Evolutionary conservation across 2,329 filamentous ascomycete genomes (phyloP).

Genomic region (Aspergillus sclerotialis): DNA sequence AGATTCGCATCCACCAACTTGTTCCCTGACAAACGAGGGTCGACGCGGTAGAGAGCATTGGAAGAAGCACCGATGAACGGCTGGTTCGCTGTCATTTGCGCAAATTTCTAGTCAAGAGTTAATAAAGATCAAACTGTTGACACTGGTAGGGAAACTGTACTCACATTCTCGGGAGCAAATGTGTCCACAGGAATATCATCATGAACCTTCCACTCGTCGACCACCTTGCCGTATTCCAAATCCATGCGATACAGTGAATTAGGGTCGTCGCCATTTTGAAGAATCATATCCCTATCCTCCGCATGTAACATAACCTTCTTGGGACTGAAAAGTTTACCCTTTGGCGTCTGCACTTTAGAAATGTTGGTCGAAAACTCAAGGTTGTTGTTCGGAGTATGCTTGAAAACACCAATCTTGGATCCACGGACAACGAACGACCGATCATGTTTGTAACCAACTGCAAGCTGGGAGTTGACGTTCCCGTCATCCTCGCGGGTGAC

Average conservation of each 20-base stretch:
- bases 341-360: constrained; percentile 85
- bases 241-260: constrained; percentile 97
- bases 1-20: constrained; percentile 90
- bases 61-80: constrained; percentile 89
- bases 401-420: constrained; percentile 98
- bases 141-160: constrained; percentile 16
- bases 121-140: constrained; percentile 15
- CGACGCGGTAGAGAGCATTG: constrained; percentile 89
- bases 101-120: constrained; percentile 62
- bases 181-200: constrained; percentile 89
- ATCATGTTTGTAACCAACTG: constrained; percentile 95
- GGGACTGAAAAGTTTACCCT: constrained; percentile 80
- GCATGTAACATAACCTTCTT: constrained; percentile 96
- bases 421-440: constrained; percentile 94
- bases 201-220: constrained; percentile 98
- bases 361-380: constrained; percentile 96
- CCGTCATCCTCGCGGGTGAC: constrained; percentile 63
- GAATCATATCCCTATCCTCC: constrained; percentile 80
- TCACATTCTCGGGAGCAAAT: constrained; percentile 80
- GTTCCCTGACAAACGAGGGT: constrained; percentile 80
- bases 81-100: constrained; percentile 92
- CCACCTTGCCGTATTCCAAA: constrained; percentile 92
- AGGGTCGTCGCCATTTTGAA: constrained; percentile 75
- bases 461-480: constrained; percentile 86
- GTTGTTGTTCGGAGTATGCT: constrained; percentile 85